phyloP scores from a whole-genome alignment of 1,139 yeast species.

The Scheffersomyces illinoinensis region DNA sequence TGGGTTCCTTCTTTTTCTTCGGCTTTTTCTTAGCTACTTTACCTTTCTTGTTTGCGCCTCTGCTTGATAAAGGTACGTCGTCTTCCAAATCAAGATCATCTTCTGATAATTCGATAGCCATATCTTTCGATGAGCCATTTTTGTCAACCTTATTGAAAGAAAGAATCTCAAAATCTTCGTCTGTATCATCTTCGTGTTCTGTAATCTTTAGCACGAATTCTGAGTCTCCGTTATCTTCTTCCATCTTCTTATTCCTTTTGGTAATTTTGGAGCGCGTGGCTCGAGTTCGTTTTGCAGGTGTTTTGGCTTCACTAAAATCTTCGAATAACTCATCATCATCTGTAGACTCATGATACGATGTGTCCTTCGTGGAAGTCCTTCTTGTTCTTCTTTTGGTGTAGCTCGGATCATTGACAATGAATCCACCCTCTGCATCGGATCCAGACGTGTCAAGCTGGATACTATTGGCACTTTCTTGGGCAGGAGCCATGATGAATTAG shows the following conservation, averaged over 20 bases:
- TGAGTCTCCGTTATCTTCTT: slow-evolving; percentile 9
- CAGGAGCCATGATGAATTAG: not conserved
- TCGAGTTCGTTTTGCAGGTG: slow-evolving; percentile 14
- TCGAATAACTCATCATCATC: slow-evolving; percentile 17
- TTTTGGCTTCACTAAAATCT: slow-evolving; percentile 15
- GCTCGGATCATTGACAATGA: slow-evolving; percentile 38
- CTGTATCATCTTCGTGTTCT: slow-evolving; percentile 25
- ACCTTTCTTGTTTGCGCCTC: slow-evolving; percentile 14
- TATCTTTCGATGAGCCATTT: slow-evolving; percentile 21
- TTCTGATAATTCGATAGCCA: slow-evolving; percentile 28
- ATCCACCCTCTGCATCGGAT: slow-evolving; percentile 35
- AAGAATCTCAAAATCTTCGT: slow-evolving; percentile 15
- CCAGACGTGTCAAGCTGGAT: not conserved
- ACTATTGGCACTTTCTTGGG: not conserved
- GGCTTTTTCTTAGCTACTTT: slow-evolving; percentile 19
- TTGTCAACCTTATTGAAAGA: slow-evolving; percentile 11
- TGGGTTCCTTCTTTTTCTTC: slow-evolving; percentile 41
- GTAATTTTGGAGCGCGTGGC: slow-evolving; percentile 16
- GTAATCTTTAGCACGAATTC: slow-evolving; percentile 9
- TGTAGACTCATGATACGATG: slow-evolving; percentile 26
- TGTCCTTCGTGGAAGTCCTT: slow-evolving; percentile 15
- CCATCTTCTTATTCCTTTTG: slow-evolving; percentile 12
- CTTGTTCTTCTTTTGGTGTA: slow-evolving; percentile 18
- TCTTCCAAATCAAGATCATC: slow-evolving; percentile 16
- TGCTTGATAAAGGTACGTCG: slow-evolving; percentile 26